Evolutionary conservation across 768 basidiomycete genomes (phyloP), one percentile per base, ranked within the genome.

Genomic region (Amanita rimosa): DNA sequence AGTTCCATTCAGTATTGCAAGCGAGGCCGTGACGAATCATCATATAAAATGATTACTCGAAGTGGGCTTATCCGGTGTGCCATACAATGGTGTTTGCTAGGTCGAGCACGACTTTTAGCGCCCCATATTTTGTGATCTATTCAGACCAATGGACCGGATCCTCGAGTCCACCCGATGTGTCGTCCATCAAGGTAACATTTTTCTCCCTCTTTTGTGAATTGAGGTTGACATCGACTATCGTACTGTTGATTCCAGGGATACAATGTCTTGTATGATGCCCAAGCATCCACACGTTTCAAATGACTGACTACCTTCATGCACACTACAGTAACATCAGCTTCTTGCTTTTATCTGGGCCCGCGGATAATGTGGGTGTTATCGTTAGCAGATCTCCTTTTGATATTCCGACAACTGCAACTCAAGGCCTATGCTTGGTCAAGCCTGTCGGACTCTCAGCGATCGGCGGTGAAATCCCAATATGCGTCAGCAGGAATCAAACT

Each of bases 401-500:
- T 21, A 37, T 29, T 24, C 35, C 38, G 22, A 36, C n/a, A 9
- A 29, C 22, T 14, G 35, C 13, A 2, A 24, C 22, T 24, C 22
- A 27, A 47, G 46, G 46, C 33, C 1, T 16, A 19, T 14, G 21
- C 35, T 16, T 47, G 46, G 46, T 11, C 46, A 19, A 14, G n/a
- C 19, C 27, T 47, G 11, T 34, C 46, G 4, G 31, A 19, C 13
- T 10, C 35, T 34, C 13, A 37, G 4, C 46, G 46, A 2, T 35
- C 34, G 22, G 8, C 2, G 9, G 27, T 37, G 17, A 69, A 75
- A 53, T 57, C 70, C 1, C 63, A 74, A 47, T 82, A 81, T 57
- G 64, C 66, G 24, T 69, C 72, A 11, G 79, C 78, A 6, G 80
- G 80, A 1, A 72, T 82, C 59, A 75, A 71, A 47, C 60, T 82